Conservation (phyloP, 257 asterid genomes). For the Dorcoceras hygrometricum region DNA sequence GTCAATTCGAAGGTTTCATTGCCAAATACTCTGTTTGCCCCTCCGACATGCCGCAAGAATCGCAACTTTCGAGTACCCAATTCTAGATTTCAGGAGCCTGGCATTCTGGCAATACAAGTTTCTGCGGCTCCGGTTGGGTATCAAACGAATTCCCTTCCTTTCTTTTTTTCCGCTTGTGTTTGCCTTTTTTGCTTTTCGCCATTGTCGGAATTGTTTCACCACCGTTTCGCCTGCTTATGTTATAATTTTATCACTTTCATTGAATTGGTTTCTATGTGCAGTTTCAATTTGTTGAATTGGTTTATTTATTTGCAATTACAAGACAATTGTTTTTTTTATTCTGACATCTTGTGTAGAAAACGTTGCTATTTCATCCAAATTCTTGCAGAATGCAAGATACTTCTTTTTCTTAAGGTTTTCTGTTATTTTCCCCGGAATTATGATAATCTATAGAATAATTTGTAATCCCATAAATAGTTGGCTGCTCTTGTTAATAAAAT, state of each 20-base stretch:
- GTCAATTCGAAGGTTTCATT: conserved; percentile 27
- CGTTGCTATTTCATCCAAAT: neutral
- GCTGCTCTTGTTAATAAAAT: too few relatives aligned
- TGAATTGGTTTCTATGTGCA: neutral
- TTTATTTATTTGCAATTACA: too few relatives aligned
- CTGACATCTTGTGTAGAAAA: neutral
- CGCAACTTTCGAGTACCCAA: conserved; percentile 24
- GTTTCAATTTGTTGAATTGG: neutral
- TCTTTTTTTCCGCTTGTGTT: too few relatives aligned
- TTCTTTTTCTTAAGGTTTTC: too few relatives aligned
- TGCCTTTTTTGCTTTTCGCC: neutral
- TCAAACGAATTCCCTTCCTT: neutral
- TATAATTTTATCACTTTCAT: too few relatives aligned
- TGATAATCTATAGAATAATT: too few relatives aligned
- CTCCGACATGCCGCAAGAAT: conserved; percentile 22
- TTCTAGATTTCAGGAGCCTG: conserved; percentile 25
- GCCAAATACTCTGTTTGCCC: conserved; percentile 20
- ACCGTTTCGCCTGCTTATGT: too few relatives aligned
- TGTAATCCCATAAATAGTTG: too few relatives aligned
- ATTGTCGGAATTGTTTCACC: neutral
- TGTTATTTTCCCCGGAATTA: too few relatives aligned
- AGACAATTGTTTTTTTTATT: too few relatives aligned
- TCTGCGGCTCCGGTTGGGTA: conserved; percentile 51
- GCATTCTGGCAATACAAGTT: conserved; percentile 44
- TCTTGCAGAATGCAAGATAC: too few relatives aligned